Conservation (phyloP, 140 eudicot genomes). For the Erigeron philadelphicus region DNA sequence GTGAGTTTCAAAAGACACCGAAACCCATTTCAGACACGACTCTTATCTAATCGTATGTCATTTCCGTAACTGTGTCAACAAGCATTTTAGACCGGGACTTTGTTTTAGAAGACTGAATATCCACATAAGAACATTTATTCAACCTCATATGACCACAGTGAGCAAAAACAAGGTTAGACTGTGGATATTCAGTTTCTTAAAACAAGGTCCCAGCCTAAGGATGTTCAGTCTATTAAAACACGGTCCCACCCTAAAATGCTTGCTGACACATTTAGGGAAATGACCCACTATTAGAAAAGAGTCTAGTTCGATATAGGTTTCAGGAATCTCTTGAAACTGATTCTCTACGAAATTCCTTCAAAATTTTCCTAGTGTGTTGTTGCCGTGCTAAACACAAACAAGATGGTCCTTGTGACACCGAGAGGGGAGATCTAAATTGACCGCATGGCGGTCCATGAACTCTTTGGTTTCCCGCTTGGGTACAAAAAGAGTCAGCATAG, state of each 20-base stretch:
- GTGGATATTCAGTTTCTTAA: background rate
- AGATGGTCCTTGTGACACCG: background rate
- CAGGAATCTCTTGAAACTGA: background rate
- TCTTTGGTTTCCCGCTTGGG: background rate
- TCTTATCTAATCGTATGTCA: no score
- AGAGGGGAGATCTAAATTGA: background rate
- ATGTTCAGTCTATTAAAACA: background rate
- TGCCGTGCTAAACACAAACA: background rate
- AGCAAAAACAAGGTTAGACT: background rate
- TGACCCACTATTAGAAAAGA: background rate
- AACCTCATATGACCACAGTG: no score
- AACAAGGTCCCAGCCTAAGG: no score
- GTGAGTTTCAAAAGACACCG: no score
- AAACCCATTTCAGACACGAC: no score
- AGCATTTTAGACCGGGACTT: background rate
- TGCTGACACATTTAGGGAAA: background rate
- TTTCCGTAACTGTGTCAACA: no score
- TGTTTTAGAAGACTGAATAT: background rate
- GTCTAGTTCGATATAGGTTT: background rate
- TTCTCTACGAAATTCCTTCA: background rate
- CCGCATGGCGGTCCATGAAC: background rate
- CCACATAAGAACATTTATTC: no score
- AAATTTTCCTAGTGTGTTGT: background rate
- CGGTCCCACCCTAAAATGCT: background rate
- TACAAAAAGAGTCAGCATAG: background rate